Evolutionary conservation across 208 protist species (phyloP), one percentile per base, ranked within the genome.

Genomic region (Crithidia expoeki): DNA sequence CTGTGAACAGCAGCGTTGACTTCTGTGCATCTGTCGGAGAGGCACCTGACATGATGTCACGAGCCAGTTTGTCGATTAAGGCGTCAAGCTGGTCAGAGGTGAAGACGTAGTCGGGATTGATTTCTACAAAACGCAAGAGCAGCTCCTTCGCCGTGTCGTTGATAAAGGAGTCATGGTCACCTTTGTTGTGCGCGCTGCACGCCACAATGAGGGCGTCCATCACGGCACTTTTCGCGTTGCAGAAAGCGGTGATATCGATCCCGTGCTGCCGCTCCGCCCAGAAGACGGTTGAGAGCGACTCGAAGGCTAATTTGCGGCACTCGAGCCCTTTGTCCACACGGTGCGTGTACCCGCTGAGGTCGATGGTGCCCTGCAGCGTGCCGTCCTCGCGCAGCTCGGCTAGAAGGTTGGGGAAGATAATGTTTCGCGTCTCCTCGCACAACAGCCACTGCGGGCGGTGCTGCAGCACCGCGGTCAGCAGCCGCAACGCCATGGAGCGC

Each of bases 301-400:
- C 95, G 58, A 96, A 98, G 1, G 96, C 93, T 30, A 92, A 84
- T 76, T 98, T 98, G 57, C 98, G 90, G 44, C 96, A 78, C 64
- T 98, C 94, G 38, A 98, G 79, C n/a, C 96, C 95, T 49, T 94
- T 92, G 80, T 98, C 96, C 12, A 95, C 82, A 17, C 91, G 79
- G 79, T 98, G 96, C 63, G 92, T 98, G 81, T 98, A 98, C 21
- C 94, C 93, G 30, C 94, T 96, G 42, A 99, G 76, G 51, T 97
- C 74, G 53, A 98, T 85, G 27, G 74, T 65, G 27, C 79, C 70
- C 47, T 89, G 72, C 33, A 94, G 72, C 64, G 68, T 85, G 12
- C 64, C 46, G 66, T 80, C 69, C 68, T 75, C 74, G 40, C 49
- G 60, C 6, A 80, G 67, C 68, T 80, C 74, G 4, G 32, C 28